Conservation (phyloP, 1,284 basidiomycete genomes). For the Fomitopsis pinicola region DNA sequence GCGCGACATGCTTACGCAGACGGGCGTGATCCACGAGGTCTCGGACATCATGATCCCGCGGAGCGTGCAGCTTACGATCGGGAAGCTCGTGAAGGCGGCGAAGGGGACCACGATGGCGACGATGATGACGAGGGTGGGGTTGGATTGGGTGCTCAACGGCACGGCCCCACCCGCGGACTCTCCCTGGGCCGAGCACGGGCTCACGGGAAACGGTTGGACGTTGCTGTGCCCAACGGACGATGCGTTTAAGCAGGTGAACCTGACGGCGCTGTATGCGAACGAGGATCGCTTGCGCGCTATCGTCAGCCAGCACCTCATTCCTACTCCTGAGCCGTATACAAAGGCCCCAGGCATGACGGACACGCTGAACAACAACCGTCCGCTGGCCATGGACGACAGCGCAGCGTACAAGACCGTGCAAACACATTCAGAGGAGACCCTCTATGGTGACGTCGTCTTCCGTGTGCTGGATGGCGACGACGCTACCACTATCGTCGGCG, state of each 20-base stretch:
- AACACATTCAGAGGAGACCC: conserved; percentile 44
- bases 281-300: conserved; percentile 58
- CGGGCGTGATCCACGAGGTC: conserved; percentile 90
- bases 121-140: conserved; percentile 76
- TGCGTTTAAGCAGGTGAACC: conserved; percentile 87
- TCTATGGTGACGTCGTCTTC: conserved; percentile 82
- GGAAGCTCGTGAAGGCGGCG: conserved; percentile 87
- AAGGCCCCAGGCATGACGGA: conserved; percentile 26
- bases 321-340: conserved; percentile 30
- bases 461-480: conserved; percentile 47
- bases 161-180: conserved; percentile 67
- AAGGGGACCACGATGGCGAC: conserved; percentile 86
- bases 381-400: conserved; percentile 67
- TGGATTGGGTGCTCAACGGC: conserved; percentile 89
- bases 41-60: conserved; percentile 88
- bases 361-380: conserved; percentile 59
- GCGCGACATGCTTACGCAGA: conserved; percentile 74
- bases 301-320: conserved; percentile 89
- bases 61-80: conserved; percentile 80
- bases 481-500: conserved; percentile 45
- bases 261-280: conserved; percentile 75
- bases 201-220: conserved; percentile 64
- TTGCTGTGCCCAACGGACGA: conserved; percentile 89
- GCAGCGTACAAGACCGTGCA: conserved; percentile 71
- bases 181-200: conserved; percentile 48